Evolutionary conservation across 2,329 filamentous ascomycete species (phyloP), one percentile per base, ranked within the genome.

Genomic region (Fusarium brevicatenulatum): DNA sequence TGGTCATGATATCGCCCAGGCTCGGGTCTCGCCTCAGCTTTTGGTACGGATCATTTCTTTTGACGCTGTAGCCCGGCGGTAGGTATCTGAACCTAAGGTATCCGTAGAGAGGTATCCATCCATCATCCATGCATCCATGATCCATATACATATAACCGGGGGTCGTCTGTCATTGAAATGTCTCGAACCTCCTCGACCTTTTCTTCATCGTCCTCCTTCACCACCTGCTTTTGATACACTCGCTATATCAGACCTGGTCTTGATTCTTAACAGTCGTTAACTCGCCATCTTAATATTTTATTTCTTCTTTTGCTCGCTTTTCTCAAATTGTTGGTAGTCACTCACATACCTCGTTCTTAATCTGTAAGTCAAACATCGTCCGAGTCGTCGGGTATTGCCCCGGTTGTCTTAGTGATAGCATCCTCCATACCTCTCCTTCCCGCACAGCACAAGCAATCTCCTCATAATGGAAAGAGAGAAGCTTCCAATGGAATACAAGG

Each of bases 1-100:
- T 73, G 60, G 71, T 70, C 67, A 54, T 77, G 75, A 77, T 77
- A 77, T 75, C 65, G 68, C 70, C 71, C 72, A 77, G 72, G 63
- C 72, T 68, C 74, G 73, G 75, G 73, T 76, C 75, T 77, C 65
- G 73, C 71, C 66, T 67, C 64, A 66, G 36, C 42, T 65, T 54
- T 62, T 44, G 52, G 53, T 71, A 43, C 37, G 63, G 69, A 68
- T 76, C 75, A 76, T 77, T 77, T 77, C 75, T 76, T 57, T 68
- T 60, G 61, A 64, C 32, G 63, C 59, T 69, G 49, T 67, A 70
- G 53, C 54, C 21, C 67, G 40, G 49, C 28, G 44, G 55, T 68
- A 63, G 46, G 47, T 44, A 56, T 23, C 63, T 68, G 56, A 63
- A 43, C 23, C 16, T 34, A 21, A 8, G 18, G 19, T 47, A 15